Evolutionary conservation across 257 asterid genomes (phyloP), one percentile per base, ranked within the genome.

Genomic region (Verbascum thapsus): DNA sequence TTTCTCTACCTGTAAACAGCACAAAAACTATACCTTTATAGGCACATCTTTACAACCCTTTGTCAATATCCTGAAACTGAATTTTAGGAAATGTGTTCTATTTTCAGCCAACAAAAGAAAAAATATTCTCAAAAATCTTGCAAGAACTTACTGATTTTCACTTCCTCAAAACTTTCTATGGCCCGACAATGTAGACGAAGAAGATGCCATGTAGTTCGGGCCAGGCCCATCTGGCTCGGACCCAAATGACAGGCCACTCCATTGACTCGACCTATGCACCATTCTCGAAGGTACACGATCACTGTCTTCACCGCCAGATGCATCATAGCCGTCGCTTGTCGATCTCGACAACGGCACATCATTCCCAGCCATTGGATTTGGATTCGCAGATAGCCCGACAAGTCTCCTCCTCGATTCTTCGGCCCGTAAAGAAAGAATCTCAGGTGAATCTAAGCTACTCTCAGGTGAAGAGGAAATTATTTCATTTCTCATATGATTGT

Each of bases 291-390:
- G 92, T 6, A 87, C 87, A 23, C 85, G 77, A 61, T 94, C 99
- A 8, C 99, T 94, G 65, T 94, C 99, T 74, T 94, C 99, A 2
- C 99, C 99, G 8, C 97, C 99, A 0, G 99, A 94, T 48, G 99
- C 99, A 58, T 94, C 99, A 16, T 94, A 94, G 37, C 99, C 99
- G 42, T 84, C 99, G 15, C 99, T 94, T 10, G 94, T 87, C 6
- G 96, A 89, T 78, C 99, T 81, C 3, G 97, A 87, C 35, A 90
- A 60, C 0, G 95, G 86, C 7, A 76, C 63, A 53, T 77, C 92
- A 19, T 77, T 75, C 56, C 68, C 83, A 41, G 72, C 73, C 74
- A 66, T 48, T 19, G 76, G 72, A 20, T 72, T 48, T 19, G 76
- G 72, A 20, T 72, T 69, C 41, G 76, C 68, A 0, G 84, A 74